Base-by-base conservation (phyloP, 805 yeast species). In the Cyberlindnera samutprakarnensis region DNA sequence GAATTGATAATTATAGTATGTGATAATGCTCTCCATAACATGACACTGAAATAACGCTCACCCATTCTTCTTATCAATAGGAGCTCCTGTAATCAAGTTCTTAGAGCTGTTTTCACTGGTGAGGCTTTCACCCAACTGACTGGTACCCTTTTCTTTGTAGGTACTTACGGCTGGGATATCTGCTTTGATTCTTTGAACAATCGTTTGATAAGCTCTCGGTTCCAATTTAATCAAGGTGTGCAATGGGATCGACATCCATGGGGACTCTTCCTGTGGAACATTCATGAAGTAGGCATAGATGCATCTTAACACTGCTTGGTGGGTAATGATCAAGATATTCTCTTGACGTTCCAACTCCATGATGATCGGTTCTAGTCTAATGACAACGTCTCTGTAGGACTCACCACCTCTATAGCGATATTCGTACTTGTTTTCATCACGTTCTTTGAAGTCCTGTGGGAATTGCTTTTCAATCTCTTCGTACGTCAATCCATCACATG, bases 321-420 rank as follows among this genome's bases (percentile, higher is more conserved):
- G 99, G 4, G 98, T 92, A 26, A 92, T 92, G 38, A 92, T 90
- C 53, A 92, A 67, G 31, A 92, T 87, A 56, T 92, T 88, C 49
- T 92, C 97, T 59, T 90, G 97, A 38, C 96, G 78, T 61, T 92
- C 99, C 43, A 92, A 69, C 58, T 92, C 98, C 98, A 92, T 92
- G 40, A 92, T 92, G 44, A 92, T 87, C 5, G 99, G 99, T 55
- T 92, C 99, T 35, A 92, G 66, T 36, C 99, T 68, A 26, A 88
- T 81, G 27, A 90, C 96, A 25, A 92, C 95, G 49, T 92, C 99
- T 36, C 95, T 72, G 57, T 92, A 92, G 5, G 94, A 82, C 59
- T 92, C 99, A 27, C 99, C 99, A 9, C 97, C 97, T 26, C 96
- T 73, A 57, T 92, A 92, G 33, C 98, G 71, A 59, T 92, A 92